Percentiles rank a stretch among this genome's conserved stretches.
phyloP scores from a whole-genome alignment of 208 protist genomes.

The Acanthamoeba castellanii region DNA sequence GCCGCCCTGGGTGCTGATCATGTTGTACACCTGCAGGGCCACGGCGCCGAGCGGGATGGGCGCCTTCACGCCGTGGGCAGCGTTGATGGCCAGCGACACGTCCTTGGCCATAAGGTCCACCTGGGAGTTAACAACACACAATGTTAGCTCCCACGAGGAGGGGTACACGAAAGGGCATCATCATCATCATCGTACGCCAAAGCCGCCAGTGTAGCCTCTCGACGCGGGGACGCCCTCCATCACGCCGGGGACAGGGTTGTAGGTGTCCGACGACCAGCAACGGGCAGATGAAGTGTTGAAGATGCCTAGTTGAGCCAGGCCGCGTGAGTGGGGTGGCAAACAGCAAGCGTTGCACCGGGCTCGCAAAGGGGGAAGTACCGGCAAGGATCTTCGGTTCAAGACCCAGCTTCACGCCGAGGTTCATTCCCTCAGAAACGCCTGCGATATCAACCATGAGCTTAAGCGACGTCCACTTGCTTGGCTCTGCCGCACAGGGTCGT shows the following conservation, averaged over 20 bases:
- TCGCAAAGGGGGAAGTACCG: not conserved
- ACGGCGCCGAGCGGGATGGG: constrained; percentile 81
- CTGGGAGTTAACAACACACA: not conserved
- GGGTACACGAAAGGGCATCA: too few species aligned
- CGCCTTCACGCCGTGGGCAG: constrained; percentile 81
- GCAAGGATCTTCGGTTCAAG: constrained; percentile 92
- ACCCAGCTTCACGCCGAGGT: constrained; percentile 89
- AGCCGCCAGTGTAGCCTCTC: constrained; percentile 83
- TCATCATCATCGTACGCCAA: constrained; percentile 19
- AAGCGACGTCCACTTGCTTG: not conserved
- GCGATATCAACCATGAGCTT: constrained; percentile 17
- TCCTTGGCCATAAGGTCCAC: constrained; percentile 92
- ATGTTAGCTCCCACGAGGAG: not conserved
- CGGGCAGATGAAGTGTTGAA: constrained; percentile 90
- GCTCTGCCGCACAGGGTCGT: not conserved
- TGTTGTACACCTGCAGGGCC: constrained; percentile 84
- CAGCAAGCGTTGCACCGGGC: not conserved
- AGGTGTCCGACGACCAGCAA: constrained; percentile 92
- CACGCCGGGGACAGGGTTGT: constrained; percentile 93
- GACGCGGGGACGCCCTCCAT: constrained; percentile 86
- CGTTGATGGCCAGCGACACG: constrained; percentile 88
- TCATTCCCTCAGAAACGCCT: constrained; percentile 89
- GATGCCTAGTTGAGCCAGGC: constrained; percentile 58
- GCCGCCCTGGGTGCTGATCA: constrained; percentile 79
- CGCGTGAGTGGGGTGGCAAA: not conserved